These are phyloP conservation scores for Solanum sparsipilum DNA, from an alignment of 257 asterid genomes.

Conservation along the genomic window DNA sequence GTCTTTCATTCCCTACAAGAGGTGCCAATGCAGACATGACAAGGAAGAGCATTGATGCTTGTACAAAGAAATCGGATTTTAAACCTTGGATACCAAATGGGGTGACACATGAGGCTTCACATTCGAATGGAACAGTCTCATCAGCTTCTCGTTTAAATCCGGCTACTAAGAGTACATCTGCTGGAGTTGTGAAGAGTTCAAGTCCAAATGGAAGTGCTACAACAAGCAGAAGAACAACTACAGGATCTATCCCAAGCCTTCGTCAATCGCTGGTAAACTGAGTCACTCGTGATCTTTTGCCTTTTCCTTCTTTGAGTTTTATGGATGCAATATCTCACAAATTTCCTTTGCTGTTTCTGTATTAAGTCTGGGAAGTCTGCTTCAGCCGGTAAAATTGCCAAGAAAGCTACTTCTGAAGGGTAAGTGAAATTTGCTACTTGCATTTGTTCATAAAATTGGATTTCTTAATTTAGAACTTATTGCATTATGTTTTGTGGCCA, in stretches of 20 bases:
- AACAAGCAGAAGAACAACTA: constrained; percentile 21
- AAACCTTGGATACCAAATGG: constrained; percentile 30
- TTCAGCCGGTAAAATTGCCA: constrained; percentile 20
- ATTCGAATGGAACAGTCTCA: neutral
- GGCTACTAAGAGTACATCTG: neutral
- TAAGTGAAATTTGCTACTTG: constrained; percentile 11
- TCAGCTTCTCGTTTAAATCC: constrained; percentile 5
- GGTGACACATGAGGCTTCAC: neutral
- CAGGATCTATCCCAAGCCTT: constrained; percentile 27
- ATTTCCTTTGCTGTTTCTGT: neutral
- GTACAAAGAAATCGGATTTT: constrained; percentile 30
- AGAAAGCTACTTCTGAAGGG: constrained; percentile 25
- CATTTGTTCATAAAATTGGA: neutral
- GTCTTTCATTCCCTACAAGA: constrained; percentile 54
- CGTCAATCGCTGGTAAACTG: constrained; percentile 30
- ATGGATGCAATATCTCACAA: neutral
- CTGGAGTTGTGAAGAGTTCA: neutral
- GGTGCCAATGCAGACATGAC: constrained; percentile 38
- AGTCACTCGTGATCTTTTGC: neutral
- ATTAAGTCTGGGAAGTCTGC: constrained; percentile 34
- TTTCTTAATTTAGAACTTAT: neutral
- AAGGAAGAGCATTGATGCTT: constrained; percentile 43
- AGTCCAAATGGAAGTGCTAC: constrained; percentile 4
- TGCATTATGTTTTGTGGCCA: neutral
- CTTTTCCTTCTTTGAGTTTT: neutral